These are phyloP conservation scores for Lecanoromycetidae sp. DNA, from an alignment of 2,329 filamentous ascomycete genomes.

Conservation along the genomic window DNA sequence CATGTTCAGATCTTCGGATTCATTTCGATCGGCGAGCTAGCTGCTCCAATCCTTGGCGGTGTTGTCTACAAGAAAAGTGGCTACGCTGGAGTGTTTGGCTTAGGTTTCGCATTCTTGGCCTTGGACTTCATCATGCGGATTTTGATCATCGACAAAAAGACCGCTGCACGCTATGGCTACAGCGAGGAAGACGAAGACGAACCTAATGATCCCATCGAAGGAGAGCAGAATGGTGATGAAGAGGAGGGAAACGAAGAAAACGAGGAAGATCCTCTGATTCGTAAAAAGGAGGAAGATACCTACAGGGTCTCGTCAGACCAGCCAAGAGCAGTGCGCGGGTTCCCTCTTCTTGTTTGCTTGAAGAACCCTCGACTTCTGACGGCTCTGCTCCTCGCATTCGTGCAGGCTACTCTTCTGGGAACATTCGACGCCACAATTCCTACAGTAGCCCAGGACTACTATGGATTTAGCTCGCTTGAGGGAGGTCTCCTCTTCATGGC, in stretches of 20 bases:
- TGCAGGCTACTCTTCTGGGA: conserved; percentile 30
- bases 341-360: conserved; percentile 35
- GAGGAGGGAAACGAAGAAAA: conserved; percentile 22
- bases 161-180: conserved; percentile 33
- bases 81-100: conserved; percentile 41
- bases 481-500: conserved; percentile 37
- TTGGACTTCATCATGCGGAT: conserved; percentile 50
- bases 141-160: conserved; percentile 49
- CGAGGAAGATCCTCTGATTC: conserved; percentile 31
- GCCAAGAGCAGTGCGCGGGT: conserved; percentile 22
- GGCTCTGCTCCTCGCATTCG: conserved; percentile 28
- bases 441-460: conserved; percentile 32
- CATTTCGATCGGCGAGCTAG: conserved; percentile 45
- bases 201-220: conserved; percentile 14
- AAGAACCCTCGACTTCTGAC: conserved; percentile 27
- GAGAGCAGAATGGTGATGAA: conserved; percentile 18
- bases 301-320: conserved; percentile 22
- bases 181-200: not conserved
- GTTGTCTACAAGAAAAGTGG: conserved; percentile 45
- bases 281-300: conserved; percentile 13
- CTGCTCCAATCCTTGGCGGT: conserved; percentile 47
- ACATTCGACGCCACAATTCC: conserved; percentile 39
- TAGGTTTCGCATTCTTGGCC: conserved; percentile 28
- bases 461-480: conserved; percentile 33
- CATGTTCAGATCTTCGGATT: conserved; percentile 33